These are phyloP conservation scores for Neocatenulostroma microsporum DNA, from an alignment of 2,329 filamentous ascomycete species.

Conservation along the genomic window DNA sequence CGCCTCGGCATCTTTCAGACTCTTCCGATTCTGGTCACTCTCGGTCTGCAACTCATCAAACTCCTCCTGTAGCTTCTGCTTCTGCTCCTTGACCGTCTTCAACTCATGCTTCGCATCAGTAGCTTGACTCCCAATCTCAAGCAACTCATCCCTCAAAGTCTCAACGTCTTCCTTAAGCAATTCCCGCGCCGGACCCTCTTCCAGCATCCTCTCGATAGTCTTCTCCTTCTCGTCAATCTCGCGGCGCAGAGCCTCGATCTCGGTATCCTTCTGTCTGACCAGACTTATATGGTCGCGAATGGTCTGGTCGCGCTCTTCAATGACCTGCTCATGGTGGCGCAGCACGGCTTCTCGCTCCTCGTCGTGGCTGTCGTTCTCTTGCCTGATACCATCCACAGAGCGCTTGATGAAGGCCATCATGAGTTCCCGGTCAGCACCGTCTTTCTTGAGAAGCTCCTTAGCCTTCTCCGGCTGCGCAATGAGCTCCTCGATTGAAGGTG, in stretches of 20 bases:
- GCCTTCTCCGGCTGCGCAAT: constrained; percentile 14
- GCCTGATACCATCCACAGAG: constrained; percentile 6
- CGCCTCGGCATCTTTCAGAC: constrained; percentile 22
- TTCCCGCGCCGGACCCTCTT: constrained; percentile 19
- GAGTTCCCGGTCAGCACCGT: constrained; percentile 1
- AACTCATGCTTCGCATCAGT: constrained; percentile 26
- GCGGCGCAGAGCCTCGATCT: constrained; percentile 76
- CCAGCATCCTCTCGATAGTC: constrained; percentile 22
- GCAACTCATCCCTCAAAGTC: constrained; percentile 17
- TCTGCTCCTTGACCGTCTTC: constrained; percentile 20
- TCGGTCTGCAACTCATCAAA: constrained; percentile 20
- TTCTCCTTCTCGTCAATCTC: constrained; percentile 65
- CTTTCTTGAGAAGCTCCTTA: constrained; percentile 11
- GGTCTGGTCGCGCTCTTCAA: constrained; percentile 57
- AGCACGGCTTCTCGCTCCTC: constrained; percentile 16
- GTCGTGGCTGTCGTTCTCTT: constrained; percentile 10
- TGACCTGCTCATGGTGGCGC: constrained; percentile 19
- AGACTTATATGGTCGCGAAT: constrained; percentile 65
- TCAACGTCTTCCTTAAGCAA: constrained; percentile 22
- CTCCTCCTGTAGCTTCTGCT: constrained; percentile 21
- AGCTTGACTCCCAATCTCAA: constrained; percentile 22
- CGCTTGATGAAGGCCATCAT: constrained; percentile 1
- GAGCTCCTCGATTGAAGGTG: constrained; percentile 13
- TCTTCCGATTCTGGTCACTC: constrained; percentile 13
- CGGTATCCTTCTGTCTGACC: constrained; percentile 74